These are phyloP conservation scores for Candida morakotiae DNA, from an alignment of 805 yeast genomes.

Conservation along the genomic window DNA sequence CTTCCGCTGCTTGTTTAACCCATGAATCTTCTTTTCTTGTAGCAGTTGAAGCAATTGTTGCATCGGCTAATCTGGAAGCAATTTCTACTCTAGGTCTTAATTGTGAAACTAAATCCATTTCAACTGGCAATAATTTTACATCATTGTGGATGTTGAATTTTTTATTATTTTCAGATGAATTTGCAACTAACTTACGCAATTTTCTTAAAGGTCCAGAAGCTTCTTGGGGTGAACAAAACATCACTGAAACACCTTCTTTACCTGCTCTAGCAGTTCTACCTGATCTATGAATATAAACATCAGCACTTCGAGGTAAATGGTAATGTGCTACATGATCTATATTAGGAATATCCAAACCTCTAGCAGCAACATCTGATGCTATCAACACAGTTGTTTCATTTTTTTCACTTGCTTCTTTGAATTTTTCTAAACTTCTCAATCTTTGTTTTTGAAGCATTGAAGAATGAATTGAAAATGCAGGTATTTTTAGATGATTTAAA, in stretches of 20 bases:
- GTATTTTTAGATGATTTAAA: constrained; percentile 63
- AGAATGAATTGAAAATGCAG: constrained; percentile 80
- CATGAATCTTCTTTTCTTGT: constrained; percentile 69
- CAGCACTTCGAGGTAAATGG: constrained; percentile 92
- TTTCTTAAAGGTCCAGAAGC: constrained; percentile 83
- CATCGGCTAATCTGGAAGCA: constrained; percentile 74
- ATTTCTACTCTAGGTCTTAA: constrained; percentile 63
- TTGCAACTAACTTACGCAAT: constrained; percentile 55
- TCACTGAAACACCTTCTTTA: constrained; percentile 87
- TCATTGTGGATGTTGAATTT: constrained; percentile 40
- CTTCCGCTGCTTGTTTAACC: constrained; percentile 90
- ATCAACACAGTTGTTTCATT: constrained; percentile 64
- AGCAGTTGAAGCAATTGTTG: constrained; percentile 56
- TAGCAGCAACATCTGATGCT: constrained; percentile 97
- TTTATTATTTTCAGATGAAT: constrained; percentile 14
- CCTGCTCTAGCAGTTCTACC: constrained; percentile 99
- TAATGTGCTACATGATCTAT: constrained; percentile 95
- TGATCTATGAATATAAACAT: constrained; percentile 89
- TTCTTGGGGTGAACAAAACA: constrained; percentile 91
- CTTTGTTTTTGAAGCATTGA: constrained; percentile 95
- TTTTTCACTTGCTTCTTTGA: constrained; percentile 48
- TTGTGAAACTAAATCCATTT: constrained; percentile 66
- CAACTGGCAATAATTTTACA: constrained; percentile 70
- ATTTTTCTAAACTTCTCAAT: constrained; percentile 77
- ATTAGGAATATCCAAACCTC: constrained; percentile 90